Percentiles rank a stretch among this genome's conserved stretches.
Conservation (phyloP, 2,329 filamentous ascomycete genomes). For the Fusarium sp. region DNA sequence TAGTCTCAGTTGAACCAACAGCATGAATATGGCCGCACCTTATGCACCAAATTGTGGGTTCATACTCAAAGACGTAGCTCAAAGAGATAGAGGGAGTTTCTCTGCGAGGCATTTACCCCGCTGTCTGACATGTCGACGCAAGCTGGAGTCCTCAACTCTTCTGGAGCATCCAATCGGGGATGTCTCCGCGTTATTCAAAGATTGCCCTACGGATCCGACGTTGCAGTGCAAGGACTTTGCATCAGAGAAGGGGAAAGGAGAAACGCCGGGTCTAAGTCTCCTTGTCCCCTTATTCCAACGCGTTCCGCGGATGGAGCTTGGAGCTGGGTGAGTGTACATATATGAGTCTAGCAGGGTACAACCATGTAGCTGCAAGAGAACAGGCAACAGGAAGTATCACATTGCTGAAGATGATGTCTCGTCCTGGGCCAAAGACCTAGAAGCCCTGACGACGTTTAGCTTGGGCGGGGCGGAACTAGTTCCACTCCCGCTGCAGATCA, state of each 20-base stretch:
- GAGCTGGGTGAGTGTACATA: not conserved
- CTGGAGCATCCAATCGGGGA: conserved; percentile 17
- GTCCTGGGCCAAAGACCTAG: not conserved
- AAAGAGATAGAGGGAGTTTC: not conserved
- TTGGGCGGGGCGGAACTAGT: not conserved
- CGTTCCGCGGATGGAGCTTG: not conserved
- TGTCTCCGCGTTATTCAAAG: not conserved
- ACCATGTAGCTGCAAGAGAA: not conserved
- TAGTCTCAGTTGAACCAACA: conserved; percentile 2
- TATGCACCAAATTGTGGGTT: not conserved
- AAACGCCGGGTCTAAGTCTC: not conserved
- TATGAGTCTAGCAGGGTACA: not conserved
- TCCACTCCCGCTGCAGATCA: conserved; percentile 4
- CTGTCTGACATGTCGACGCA: not conserved
- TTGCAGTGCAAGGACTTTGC: not conserved
- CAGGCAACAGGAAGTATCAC: not conserved
- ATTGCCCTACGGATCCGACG: not conserved
- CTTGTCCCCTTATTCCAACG: not conserved
- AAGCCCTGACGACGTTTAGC: not conserved
- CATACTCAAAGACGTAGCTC: not conserved
- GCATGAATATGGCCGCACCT: conserved; percentile 12
- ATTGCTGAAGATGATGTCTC: not conserved
- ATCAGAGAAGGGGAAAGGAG: not conserved
- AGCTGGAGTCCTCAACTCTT: not conserved
- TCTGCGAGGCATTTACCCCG: not conserved